These are phyloP conservation scores for Porcisia hertigi DNA, from an alignment of 208 protist species.

Conservation along the genomic window DNA sequence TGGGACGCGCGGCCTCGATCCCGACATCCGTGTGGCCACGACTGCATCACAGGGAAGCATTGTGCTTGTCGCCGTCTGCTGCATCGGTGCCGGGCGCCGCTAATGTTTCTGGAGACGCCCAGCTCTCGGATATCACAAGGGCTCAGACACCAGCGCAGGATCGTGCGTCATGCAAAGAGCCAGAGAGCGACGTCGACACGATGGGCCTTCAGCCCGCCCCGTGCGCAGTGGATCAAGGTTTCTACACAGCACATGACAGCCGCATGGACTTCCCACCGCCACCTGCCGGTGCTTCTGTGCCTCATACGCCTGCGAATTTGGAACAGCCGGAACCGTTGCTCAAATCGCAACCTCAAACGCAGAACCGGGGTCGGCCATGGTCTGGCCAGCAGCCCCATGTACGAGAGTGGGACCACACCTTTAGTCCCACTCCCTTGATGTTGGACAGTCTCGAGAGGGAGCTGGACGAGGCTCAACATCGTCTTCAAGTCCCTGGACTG, in stretches of 20 bases:
- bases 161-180: not conserved
- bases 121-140: not conserved
- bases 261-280: not conserved
- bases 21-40: conserved; percentile 15
- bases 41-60: not conserved
- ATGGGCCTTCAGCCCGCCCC: not conserved
- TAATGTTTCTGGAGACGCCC: not conserved
- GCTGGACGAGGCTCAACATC: conserved; percentile 6
- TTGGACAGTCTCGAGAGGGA: conserved; percentile 4
- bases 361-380: not conserved
- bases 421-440: not conserved
- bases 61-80: not conserved
- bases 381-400: not conserved
- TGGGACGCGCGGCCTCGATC: conserved; percentile 16
- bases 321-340: not conserved
- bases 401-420: conserved; percentile 9
- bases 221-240: not conserved
- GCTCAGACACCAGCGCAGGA: not conserved
- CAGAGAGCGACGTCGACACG: not conserved
- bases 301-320: not conserved
- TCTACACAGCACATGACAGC: not conserved
- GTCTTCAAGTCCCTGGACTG: conserved; percentile 1
- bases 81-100: not conserved
- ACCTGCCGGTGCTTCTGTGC: not conserved
- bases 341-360: not conserved